These are phyloP conservation scores for Lactarius trivialis DNA, from an alignment of 768 basidiomycete genomes.

Conservation along the genomic window DNA sequence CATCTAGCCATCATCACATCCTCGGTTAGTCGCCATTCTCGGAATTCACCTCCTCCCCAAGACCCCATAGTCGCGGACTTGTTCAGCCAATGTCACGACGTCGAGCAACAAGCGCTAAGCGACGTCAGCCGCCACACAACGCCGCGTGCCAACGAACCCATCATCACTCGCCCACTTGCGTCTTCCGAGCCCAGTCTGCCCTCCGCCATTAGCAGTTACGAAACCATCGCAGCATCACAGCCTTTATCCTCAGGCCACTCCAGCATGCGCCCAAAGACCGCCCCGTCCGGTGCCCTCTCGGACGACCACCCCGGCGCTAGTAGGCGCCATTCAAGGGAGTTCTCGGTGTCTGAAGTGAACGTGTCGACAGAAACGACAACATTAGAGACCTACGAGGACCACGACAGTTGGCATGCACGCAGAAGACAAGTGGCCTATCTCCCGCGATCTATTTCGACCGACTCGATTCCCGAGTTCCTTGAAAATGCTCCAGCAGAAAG, in stretches of 20 bases:
- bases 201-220: not conserved
- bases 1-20: conserved; percentile 73
- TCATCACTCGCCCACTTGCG: not conserved
- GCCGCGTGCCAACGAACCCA: not conserved
- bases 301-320: conserved; percentile 22
- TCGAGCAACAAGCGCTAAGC: conserved; percentile 62
- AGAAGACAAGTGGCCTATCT: conserved; percentile 29
- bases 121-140: conserved; percentile 48
- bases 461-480: conserved; percentile 40
- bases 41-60: conserved; percentile 26
- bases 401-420: conserved; percentile 4
- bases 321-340: conserved; percentile 15
- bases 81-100: conserved; percentile 54
- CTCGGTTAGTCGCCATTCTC: conserved; percentile 56
- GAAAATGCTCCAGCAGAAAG: not conserved
- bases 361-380: not conserved
- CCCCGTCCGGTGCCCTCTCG: conserved; percentile 13
- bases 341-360: not conserved
- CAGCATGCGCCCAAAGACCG: conserved; percentile 20
- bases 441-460: conserved; percentile 49
- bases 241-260: not conserved
- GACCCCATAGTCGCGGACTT: conserved; percentile 48
- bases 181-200: conserved; percentile 2
- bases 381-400: not conserved
- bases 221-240: not conserved